Conservation (phyloP, 208 protist species). For the Leishmania amazonensis region DNA sequence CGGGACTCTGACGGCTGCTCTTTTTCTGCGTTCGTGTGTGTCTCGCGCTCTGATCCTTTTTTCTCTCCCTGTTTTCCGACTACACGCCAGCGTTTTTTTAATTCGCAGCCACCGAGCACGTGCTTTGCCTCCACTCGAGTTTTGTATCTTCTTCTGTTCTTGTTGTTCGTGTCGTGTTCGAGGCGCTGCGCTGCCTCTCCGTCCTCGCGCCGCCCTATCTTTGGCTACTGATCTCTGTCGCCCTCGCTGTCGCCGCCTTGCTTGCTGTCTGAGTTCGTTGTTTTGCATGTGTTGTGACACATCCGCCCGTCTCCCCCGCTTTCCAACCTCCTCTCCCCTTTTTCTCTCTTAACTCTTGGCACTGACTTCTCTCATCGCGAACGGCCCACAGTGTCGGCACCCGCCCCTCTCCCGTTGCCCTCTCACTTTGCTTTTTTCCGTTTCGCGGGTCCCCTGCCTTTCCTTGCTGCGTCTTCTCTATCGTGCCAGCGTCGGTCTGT, state of each 20-base stretch:
- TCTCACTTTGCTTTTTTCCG: neutral
- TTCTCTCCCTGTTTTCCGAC: neutral
- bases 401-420: neutral
- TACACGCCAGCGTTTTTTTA: neutral
- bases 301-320: neutral
- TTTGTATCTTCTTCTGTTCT: neutral
- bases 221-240: neutral
- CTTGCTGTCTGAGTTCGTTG: neutral
- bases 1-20: neutral
- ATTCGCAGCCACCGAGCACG: neutral
- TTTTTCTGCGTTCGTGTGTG: neutral
- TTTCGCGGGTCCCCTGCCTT: neutral
- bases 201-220: neutral
- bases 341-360: neutral
- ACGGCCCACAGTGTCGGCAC: neutral
- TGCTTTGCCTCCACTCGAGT: neutral
- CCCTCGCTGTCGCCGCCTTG: neutral
- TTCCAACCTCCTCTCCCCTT: neutral
- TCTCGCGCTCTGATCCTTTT: neutral
- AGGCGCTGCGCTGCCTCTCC: neutral
- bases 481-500: neutral
- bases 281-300: neutral
- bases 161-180: neutral
- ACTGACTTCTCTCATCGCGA: neutral
- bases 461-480: neutral